These are phyloP conservation scores for Candida dendrica DNA, from an alignment of 805 yeast species.

Conservation along the genomic window DNA sequence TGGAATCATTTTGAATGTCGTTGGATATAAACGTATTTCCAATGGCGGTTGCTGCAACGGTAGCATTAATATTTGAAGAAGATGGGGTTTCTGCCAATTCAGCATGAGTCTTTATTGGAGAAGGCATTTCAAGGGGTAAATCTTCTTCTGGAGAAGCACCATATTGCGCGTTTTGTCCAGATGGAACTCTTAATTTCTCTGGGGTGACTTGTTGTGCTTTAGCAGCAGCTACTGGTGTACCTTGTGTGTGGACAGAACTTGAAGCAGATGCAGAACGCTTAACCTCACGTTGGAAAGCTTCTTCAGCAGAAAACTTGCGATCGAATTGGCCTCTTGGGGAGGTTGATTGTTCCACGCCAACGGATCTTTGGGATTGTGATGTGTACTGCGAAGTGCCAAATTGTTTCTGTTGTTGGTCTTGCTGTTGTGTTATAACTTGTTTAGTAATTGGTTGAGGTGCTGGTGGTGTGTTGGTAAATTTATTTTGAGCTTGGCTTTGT, in stretches of 20 bases:
- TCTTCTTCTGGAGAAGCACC: constrained; percentile 14
- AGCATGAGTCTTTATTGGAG: constrained; percentile 13
- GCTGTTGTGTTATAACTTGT: background rate
- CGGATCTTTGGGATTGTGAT: constrained; percentile 5
- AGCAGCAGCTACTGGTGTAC: background rate
- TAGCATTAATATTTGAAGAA: constrained; percentile 1
- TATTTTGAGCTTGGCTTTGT: constrained; percentile 4
- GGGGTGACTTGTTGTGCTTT: background rate
- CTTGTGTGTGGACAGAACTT: background rate
- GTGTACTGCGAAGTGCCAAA: constrained; percentile 1
- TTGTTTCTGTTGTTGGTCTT: constrained; percentile 4
- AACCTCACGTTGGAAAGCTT: constrained; percentile 14
- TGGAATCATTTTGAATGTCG: too few relatives aligned
- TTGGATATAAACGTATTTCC: too few relatives aligned
- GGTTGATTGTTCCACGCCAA: background rate
- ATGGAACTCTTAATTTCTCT: background rate
- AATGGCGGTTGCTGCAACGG: background rate
- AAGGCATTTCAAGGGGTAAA: constrained; percentile 21
- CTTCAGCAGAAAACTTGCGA: constrained; percentile 13
- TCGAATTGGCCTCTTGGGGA: background rate
- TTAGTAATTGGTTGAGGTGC: constrained; percentile 13
- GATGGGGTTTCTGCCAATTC: constrained; percentile 13
- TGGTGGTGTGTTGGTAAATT: constrained; percentile 20
- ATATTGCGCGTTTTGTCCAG: background rate
- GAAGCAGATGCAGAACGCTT: background rate